Evolutionary conservation across 2,329 filamentous ascomycete genomes (phyloP), one percentile per base, ranked within the genome.

Genomic region (Elsinoe ampelina): DNA sequence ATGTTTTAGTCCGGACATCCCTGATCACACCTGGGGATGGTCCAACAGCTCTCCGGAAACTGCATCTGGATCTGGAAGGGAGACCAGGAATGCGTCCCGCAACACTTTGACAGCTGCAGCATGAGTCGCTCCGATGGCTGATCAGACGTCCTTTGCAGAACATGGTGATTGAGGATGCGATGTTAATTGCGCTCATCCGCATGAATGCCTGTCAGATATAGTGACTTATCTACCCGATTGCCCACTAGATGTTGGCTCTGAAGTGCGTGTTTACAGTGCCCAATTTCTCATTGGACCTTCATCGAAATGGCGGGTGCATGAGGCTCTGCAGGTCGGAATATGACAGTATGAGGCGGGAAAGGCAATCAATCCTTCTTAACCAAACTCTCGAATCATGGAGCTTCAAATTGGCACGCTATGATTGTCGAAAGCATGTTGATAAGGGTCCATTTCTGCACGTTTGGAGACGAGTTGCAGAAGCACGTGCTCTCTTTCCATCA

Each of bases 401-500:
- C 26, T 8, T 20, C 45, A 35, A 50, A 50, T 34, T 50, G 45
- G 45, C 45, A 50, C 45, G 45, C 45, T n/a, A 50, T 50, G 26
- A 13, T 35, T 1, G 26, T 50, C 26, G 10, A 50, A 35, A 50
- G 45, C 45, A 50, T 50, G 32, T 50, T 13, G 15, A 50, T 13
- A 34, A 50, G 45, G 45, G 45, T 50, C 45, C 15, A 13, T 15
- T 13, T 50, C 26, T 55, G 32, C 19, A 41, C 52, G 52, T 22
- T 41, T 34, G 20, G 22, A n/a, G 15, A 36, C 36, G 36, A 42
- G 35, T 32, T 55, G 52, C 32, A 55, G 15, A 30, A 43, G 52
- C 52, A 55, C 52, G 52, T 55, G 52, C 52, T 55, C 52, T 55
- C 36, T 36, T 55, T 20, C 52, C 35, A 26, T n/a, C 50, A 54